Base-by-base conservation (phyloP, 2,329 filamentous ascomycete species). In the Mariannaea elegans region DNA sequence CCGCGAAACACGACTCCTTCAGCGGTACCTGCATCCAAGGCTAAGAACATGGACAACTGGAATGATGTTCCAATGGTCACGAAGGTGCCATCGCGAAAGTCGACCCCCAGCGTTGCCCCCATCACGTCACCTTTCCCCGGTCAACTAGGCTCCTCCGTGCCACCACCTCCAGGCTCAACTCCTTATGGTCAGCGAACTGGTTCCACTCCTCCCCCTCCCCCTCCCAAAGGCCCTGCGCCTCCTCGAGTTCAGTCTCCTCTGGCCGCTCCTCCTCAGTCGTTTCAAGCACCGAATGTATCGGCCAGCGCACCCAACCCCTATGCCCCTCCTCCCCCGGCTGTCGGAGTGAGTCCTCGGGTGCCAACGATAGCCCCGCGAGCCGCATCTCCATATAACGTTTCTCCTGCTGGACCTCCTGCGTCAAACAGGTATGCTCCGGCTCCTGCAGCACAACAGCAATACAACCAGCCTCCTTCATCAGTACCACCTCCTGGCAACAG, bases 1-100 rank as follows among this genome's bases (percentile, higher is more conserved):
- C 79, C 81, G 51, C 87, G 90, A 63, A 87, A 86, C 61, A 83
- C 86, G 23, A 88, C 87, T 32, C 85, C 89, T n/a, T 90, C 91
- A 12, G 83, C 84, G 21, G 82, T 87, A 38, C 89, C 93, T 19
- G 87, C 92, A 16, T 87, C 91, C 9, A 88, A 87, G 71, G 81
- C 86, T 57, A 89, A 88, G 72, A 90, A 90, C 64, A 89, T 89
- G 64, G 87, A 89, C 24, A 90, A 91, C 68, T 99, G 95, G 95
- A 99, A 99, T 69, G 95, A 99, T 76, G 90, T 96, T 50, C 95
- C 95, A 1, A 85, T 97, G 70, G 91, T 98, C 44, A 84, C 87
- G 44, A 92, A 94, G 80, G 80, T 85, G 29, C 63, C 68, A 54
- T 84, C 86, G 13, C 88, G 94, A 66, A 87, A 90, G 72, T 83